phyloP scores from a whole-genome alignment of 495 filamentous ascomycete species.

The Penicillium malachiteum region DNA sequence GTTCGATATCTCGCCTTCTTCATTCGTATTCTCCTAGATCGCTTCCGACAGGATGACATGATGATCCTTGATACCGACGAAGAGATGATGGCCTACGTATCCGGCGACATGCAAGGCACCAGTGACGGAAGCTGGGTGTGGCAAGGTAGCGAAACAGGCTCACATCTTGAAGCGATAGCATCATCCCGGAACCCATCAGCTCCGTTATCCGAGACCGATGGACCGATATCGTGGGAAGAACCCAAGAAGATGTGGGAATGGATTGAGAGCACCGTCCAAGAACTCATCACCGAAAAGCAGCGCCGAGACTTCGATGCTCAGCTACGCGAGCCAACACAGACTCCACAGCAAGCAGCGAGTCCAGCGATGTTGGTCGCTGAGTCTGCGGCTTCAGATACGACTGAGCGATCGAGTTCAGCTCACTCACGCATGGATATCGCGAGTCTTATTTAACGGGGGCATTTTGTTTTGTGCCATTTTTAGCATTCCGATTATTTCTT shows the following conservation, averaged over 20 bases:
- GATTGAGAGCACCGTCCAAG: slow-evolving; percentile 49
- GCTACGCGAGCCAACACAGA: neutral
- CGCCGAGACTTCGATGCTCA: slow-evolving; percentile 7
- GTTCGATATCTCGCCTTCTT: slow-evolving; percentile 87
- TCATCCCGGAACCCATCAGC: slow-evolving; percentile 7
- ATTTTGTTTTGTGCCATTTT: neutral
- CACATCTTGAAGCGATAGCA: slow-evolving; percentile 35
- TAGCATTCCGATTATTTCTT: neutral
- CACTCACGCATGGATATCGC: slow-evolving; percentile 73
- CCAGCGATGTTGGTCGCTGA: slow-evolving; percentile 30
- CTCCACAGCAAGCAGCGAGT: slow-evolving; percentile 23
- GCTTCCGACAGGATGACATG: slow-evolving; percentile 51
- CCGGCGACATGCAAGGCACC: slow-evolving; percentile 85
- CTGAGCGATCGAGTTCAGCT: slow-evolving; percentile 36
- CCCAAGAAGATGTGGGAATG: slow-evolving; percentile 54
- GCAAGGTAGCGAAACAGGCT: slow-evolving; percentile 62
- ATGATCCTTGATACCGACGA: slow-evolving; percentile 72
- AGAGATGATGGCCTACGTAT: slow-evolving; percentile 85
- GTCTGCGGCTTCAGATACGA: slow-evolving; percentile 36
- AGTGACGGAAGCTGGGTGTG: slow-evolving; percentile 83
- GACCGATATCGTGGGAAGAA: slow-evolving; percentile 20
- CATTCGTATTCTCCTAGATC: slow-evolving; percentile 60
- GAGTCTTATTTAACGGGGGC: slow-evolving; percentile 64
- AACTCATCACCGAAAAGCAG: slow-evolving; percentile 45
- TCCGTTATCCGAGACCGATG: neutral